Evolutionary conservation across 75 land plant species (phyloP), one percentile per base, ranked within the genome.

Genomic region (Cunninghamia lanceolata): DNA sequence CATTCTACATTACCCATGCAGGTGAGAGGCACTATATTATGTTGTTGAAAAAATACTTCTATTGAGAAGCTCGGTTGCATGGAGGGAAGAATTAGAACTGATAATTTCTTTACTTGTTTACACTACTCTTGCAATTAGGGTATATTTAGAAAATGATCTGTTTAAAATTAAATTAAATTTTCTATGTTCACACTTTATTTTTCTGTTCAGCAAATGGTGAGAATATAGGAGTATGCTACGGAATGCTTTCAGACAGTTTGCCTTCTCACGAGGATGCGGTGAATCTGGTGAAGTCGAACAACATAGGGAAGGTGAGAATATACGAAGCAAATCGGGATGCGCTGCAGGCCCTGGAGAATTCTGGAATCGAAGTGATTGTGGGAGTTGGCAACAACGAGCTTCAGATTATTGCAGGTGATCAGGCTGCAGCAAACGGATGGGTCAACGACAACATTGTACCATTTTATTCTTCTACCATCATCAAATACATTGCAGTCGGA

Each of bases 401-500:
- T 78, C 78, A 54, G 10, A 3, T 0, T 56, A 39, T 89, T 2
- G 76, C 90, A 32, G 70, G 68, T 47, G 34, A 36, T 34, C 40
- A 52, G 28, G 66, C 8, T 30, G 30, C 45, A 4, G 87, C 89
- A 17, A 30, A 32, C 19, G 35, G 63, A 15, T 91, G 90, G 91
- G 81, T 89, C 52, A 46, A 63, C 2, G 43, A 47, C 68, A 83
- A 85, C 82, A 39, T 88, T 30, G 39, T 14, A 0, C 78, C 83
- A 38, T 86, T 73, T 21, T 73, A 10, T 25, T 42, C 85, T 28
- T 52, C 28, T 36, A 76, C 86, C 84, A 84, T 50, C 8, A 84
- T 90, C 90, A 35, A 68, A 11, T 88, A 90, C 87, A 85, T 92
- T 84, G 88, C 83, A 0, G 90, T 89, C 32, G 93, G 93, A 74